Base-by-base conservation (phyloP, 768 basidiomycete species). In the Suillus ampliporus region DNA sequence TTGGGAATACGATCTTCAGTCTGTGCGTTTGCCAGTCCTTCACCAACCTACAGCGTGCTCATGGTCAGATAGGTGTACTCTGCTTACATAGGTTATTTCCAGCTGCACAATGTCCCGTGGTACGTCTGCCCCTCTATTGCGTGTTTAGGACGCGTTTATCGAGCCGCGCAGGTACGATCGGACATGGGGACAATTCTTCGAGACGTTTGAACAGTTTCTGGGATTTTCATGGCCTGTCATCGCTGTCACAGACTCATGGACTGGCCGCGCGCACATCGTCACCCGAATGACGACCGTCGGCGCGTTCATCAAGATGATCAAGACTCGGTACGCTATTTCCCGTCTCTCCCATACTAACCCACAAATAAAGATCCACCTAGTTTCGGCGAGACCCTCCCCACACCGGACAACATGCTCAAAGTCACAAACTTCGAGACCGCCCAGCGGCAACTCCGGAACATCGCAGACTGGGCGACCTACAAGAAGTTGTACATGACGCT, bases 211-310 rank as follows among this genome's bases (percentile, higher is more conserved):
- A 53, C 86, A 85, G 34, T 94, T 94, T 73, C 80, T 94, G 40
- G 80, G 84, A 14, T 94, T 93, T 73, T 90, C 89, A 44, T 94
- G 92, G 92, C 92, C 92, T 5, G 86, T 85, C 19, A 89, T 94
- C 64, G 87, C 87, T 1, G 84, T 91, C 48, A 93, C 92, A 40
- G 90, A 93, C 71, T 71, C 80, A 47, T 83, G 81, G 72, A 91
- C 92, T 1, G 88, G 90, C 19, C 82, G 83, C 64, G 86, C 90
- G 0, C 92, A 94, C 72, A 89, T 94, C 60, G 91, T 91, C 26
- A 93, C 91, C n/a, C 84, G 89, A 52, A 76, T 86, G 64, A 87
- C 81, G 4, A 89, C 89, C 37, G 81, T 94, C 53, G 83, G 84
- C 5, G 87, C 90, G 1, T 94, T 94, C 68, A 74, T 92, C 53